A percentile compares a stretch with the other conserved stretches of the same genome.
phyloP scores from a whole-genome alignment of 1,139 yeast species.

The Geotrichum candidum region DNA sequence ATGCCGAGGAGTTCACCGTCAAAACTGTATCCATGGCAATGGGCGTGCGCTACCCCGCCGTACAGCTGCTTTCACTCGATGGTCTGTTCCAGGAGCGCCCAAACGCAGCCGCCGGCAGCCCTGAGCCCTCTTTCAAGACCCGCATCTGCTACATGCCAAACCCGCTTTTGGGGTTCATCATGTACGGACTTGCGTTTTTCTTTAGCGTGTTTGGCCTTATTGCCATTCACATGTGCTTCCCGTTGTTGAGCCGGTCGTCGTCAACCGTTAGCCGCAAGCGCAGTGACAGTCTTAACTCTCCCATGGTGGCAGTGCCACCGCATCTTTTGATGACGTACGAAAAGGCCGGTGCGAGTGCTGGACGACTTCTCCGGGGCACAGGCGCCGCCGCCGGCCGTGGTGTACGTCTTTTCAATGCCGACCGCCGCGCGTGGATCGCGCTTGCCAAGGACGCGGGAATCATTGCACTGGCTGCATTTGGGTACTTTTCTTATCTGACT shows the following conservation, averaged over 20 bases:
- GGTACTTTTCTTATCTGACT: constrained; percentile 10
- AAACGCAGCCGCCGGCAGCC: constrained; percentile 9
- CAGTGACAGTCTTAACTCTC: background rate
- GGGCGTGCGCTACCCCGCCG: constrained; percentile 79
- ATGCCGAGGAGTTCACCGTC: constrained; percentile 70
- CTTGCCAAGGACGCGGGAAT: constrained; percentile 8
- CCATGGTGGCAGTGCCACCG: background rate
- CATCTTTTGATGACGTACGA: background rate
- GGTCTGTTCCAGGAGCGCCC: background rate
- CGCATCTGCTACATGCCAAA: constrained; percentile 65
- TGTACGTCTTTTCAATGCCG: background rate
- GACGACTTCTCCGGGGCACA: background rate
- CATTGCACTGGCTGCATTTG: background rate
- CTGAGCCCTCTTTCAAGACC: constrained; percentile 24
- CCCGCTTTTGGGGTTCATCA: constrained; percentile 49
- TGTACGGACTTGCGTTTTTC: constrained; percentile 28
- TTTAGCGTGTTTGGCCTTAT: constrained; percentile 19
- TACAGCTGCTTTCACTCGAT: constrained; percentile 68
- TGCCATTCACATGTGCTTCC: constrained; percentile 14
- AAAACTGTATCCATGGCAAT: constrained; percentile 90
- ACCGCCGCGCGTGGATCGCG: constrained; percentile 6
- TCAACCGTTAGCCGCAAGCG: background rate
- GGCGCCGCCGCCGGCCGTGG: background rate
- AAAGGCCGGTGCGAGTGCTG: background rate
- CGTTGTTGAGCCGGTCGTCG: background rate